These are phyloP conservation scores for Neolentinus lepideus DNA, from an alignment of 1,284 basidiomycete genomes.

Conservation along the genomic window DNA sequence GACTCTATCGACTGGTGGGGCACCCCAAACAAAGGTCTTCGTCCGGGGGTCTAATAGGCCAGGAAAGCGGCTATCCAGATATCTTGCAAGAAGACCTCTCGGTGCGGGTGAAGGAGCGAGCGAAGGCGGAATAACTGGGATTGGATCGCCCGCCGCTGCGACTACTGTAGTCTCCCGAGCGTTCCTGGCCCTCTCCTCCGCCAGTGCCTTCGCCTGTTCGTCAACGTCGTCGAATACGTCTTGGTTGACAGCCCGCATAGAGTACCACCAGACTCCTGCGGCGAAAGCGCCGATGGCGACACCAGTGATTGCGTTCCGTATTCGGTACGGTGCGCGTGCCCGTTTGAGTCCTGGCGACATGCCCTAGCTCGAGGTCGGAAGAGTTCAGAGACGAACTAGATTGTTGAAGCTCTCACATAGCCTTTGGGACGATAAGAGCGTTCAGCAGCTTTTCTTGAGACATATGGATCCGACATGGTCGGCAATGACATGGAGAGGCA, in stretches of 20 bases:
- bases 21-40: conserved; percentile 62
- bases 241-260: conserved; percentile 89
- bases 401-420: conserved; percentile 1
- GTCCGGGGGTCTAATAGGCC: conserved; percentile 45
- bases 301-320: conserved; percentile 80
- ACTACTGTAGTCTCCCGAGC: conserved; percentile 6
- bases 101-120: conserved; percentile 6
- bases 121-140: conserved; percentile 5
- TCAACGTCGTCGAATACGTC: conserved; percentile 86
- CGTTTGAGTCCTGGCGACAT: conserved; percentile 85
- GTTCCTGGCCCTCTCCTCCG: conserved; percentile 23
- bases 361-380: conserved; percentile 32
- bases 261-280: conserved; percentile 86
- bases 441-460: neutral
- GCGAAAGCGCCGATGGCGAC: conserved; percentile 67
- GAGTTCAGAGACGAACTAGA: neutral
- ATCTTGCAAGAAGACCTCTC: conserved; percentile 36
- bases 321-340: conserved; percentile 78
- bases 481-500: neutral
- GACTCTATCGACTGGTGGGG: conserved; percentile 56
- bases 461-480: neutral
- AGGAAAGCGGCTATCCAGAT: conserved; percentile 40
- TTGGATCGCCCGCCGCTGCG: conserved; percentile 1
- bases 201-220: conserved; percentile 59
- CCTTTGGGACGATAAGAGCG: conserved; percentile 1